Conservation (phyloP, 805 yeast genomes). For the Candida mattraensis region DNA sequence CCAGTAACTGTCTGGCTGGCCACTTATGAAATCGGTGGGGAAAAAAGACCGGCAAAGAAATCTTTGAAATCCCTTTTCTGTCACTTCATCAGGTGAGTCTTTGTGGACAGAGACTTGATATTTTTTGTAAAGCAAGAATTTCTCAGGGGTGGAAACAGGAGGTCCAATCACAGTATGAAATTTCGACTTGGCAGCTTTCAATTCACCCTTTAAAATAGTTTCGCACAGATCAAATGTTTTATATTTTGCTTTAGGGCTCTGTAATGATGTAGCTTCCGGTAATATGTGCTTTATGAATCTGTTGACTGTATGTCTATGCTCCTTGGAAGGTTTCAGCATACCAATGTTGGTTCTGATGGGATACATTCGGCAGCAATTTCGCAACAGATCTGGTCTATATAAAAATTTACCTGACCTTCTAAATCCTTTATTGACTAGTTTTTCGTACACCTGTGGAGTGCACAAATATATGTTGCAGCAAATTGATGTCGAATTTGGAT, state of each 20-base stretch:
- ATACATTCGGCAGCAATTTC: conserved; percentile 77
- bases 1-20: conserved; percentile 40
- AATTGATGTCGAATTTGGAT: conserved; percentile 28
- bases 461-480: conserved; percentile 24
- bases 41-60: conserved; percentile 77
- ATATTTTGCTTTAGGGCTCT: conserved; percentile 10
- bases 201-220: conserved; percentile 17
- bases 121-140: conserved; percentile 58
- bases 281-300: conserved; percentile 49
- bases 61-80: conserved; percentile 49
- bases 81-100: conserved; percentile 50
- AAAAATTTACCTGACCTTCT: conserved; percentile 72
- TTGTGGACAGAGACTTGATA: conserved; percentile 74
- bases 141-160: conserved; percentile 52
- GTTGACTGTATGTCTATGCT: conserved; percentile 64
- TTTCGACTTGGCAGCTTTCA: conserved; percentile 5
- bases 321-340: conserved; percentile 53
- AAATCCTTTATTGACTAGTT: conserved; percentile 68
- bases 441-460: conserved; percentile 56
- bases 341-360: conserved; percentile 65
- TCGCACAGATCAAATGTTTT: conserved; percentile 18
- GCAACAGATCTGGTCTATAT: conserved; percentile 58
- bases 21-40: conserved; percentile 21
- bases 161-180: conserved; percentile 51
- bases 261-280: neutral